phyloP scores from a whole-genome alignment of 139 green algal genomes.

The Chlorella vulgaris region DNA sequence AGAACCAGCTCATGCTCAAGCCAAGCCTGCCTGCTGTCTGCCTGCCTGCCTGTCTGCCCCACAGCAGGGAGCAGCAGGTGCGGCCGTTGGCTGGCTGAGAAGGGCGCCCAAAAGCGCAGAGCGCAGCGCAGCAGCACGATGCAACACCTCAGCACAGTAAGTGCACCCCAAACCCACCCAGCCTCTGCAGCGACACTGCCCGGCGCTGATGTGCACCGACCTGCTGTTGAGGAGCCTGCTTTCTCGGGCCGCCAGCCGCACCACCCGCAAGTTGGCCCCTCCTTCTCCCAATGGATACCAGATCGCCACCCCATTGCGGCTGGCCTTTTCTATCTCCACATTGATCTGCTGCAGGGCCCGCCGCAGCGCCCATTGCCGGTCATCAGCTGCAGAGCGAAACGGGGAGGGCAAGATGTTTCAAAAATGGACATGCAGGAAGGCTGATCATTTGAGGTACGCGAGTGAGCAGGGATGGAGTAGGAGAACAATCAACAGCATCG shows the following conservation, averaged over 20 bases:
- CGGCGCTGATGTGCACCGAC: too few species aligned
- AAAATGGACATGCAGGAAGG: not conserved
- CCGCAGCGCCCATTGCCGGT: slow-evolving; percentile 61
- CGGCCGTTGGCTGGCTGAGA: too few species aligned
- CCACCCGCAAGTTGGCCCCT: slow-evolving; percentile 58
- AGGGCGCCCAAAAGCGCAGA: too few species aligned
- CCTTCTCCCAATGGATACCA: slow-evolving; percentile 89
- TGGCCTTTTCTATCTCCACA: slow-evolving; percentile 71
- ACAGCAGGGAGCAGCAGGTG: too few species aligned
- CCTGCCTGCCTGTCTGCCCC: too few species aligned
- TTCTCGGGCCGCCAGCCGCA: slow-evolving; percentile 85
- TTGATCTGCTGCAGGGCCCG: slow-evolving; percentile 69
- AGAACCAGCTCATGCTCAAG: too few species aligned
- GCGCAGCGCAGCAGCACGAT: too few species aligned
- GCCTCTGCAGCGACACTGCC: too few species aligned
- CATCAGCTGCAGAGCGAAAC: slow-evolving; percentile 43
- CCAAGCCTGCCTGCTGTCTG: too few species aligned
- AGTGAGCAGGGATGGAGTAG: too few species aligned
- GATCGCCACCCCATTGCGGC: slow-evolving; percentile 68
- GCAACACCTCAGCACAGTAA: not conserved
- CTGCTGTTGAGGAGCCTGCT: slow-evolving; percentile 89
- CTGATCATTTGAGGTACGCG: too few species aligned
- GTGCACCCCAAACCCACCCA: not conserved
- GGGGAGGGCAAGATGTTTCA: not conserved
- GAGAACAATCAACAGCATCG: too few species aligned